Conservation (phyloP, 371 early-diverging fungal genomes). For the Mortierella sp. region DNA sequence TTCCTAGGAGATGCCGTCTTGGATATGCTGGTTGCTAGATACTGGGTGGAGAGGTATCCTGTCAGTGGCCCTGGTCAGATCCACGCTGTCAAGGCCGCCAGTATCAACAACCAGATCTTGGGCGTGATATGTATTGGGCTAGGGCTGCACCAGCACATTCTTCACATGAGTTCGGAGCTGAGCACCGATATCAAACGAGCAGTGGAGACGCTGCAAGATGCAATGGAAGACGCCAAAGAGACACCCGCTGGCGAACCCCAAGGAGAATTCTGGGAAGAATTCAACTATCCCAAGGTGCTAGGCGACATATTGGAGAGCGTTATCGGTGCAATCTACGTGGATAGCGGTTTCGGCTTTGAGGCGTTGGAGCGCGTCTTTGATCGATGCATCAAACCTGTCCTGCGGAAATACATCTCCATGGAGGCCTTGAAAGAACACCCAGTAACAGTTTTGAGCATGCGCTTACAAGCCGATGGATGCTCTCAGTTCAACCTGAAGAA, state of each 20-base stretch:
- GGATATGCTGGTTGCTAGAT: slow-evolving; percentile 76
- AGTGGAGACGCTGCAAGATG: slow-evolving; percentile 6
- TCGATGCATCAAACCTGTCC: slow-evolving; percentile 60
- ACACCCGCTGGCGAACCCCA: slow-evolving; percentile 4
- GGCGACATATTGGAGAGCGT: slow-evolving; percentile 90
- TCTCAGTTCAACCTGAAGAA: slow-evolving; percentile 47
- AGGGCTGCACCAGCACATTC: slow-evolving; percentile 70
- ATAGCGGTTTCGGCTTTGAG: slow-evolving; percentile 73
- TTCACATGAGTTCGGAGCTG: slow-evolving; percentile 64
- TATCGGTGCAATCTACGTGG: slow-evolving; percentile 89
- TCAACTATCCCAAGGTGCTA: slow-evolving; percentile 85
- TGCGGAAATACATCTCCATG: slow-evolving; percentile 62
- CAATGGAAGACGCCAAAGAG: slow-evolving; percentile 2
- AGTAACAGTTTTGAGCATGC: slow-evolving; percentile 3
- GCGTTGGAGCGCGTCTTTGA: slow-evolving; percentile 62
- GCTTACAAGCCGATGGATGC: slow-evolving; percentile 21
- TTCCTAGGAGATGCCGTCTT: slow-evolving; percentile 90
- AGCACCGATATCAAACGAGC: slow-evolving; percentile 13
- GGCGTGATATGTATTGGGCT: slow-evolving; percentile 67
- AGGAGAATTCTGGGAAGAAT: slow-evolving; percentile 78
- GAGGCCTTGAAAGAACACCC: slow-evolving; percentile 67
- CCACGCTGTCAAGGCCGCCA: slow-evolving; percentile 75
- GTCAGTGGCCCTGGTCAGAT: slow-evolving; percentile 68
- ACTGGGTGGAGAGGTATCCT: slow-evolving; percentile 67
- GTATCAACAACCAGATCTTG: slow-evolving; percentile 85